Base-by-base conservation (phyloP, 2,329 filamentous ascomycete species). In the Ophidiomyces ophidiicola region DNA sequence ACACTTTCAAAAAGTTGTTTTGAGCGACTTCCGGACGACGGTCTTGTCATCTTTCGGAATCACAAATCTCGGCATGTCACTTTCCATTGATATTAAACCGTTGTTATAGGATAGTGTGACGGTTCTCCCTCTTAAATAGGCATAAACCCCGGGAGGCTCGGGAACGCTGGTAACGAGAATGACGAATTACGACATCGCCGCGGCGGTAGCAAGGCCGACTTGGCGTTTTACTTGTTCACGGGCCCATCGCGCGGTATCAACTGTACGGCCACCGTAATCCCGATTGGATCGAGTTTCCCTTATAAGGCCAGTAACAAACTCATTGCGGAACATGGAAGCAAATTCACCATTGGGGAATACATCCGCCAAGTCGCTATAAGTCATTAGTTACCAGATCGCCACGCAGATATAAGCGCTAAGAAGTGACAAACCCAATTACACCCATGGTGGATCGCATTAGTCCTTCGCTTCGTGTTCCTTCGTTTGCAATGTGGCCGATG, bases 191-290 rank as follows among this genome's bases (percentile, higher is more conserved):
- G 60, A 56, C 60, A 62, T 62, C 20, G 55, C 53, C 30, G 53
- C 54, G 8, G 54, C 53, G 39, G 58, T 57, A 25, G 58, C 54
- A 47, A 64, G 40, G 50, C 53, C 58, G 41, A 62, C 54, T 43
- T 98, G 90, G 53, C 85, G 82, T 73, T 94, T 96, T 60, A 96
- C 87, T 61, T 94, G 86, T 65, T 96, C 90, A 45, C 88, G 81
- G 47, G 90, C 87, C 90, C 90, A 98, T 53, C 88, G 82, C 57
- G 90, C 90, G 32, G 90, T 96, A 49, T 94, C 85, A 49, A 90
- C 80, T 3, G 90, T 98, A 47, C 87, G 82, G 19, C 74, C 56
- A 51, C 78, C 73, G 67, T 83, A 94, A 32, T 96, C 87, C 51
- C 83, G 80, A 69, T 90, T 94, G 43, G 76, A 74, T 54, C 87